Percentiles rank a stretch among this genome's conserved stretches.
phyloP scores from a whole-genome alignment of 805 yeast genomes.

The Cyberlindnera sargentensis region DNA sequence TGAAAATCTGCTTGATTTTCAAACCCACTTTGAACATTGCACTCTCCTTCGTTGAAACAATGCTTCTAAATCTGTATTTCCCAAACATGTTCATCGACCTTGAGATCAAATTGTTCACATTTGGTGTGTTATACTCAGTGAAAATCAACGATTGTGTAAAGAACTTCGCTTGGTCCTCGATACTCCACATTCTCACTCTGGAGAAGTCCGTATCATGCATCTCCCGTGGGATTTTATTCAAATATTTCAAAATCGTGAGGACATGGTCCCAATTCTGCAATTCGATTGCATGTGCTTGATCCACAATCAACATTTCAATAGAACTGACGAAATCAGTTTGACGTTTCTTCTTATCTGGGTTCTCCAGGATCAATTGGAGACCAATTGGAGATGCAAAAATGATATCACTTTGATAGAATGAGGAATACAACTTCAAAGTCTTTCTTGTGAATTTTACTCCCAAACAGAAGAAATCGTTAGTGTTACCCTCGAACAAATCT shows the following conservation, averaged over 20 bases:
- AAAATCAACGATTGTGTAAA: conserved; percentile 77
- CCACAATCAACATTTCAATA: conserved; percentile 74
- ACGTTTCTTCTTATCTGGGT: conserved; percentile 45
- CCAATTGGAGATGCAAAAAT: conserved; percentile 92
- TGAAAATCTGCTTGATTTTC: conserved; percentile 60
- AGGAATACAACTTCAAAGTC: conserved; percentile 74
- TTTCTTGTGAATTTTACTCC: conserved; percentile 92
- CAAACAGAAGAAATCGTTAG: conserved; percentile 83
- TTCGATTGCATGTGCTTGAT: conserved; percentile 78
- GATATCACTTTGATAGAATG: conserved; percentile 79
- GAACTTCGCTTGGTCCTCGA: conserved; percentile 69
- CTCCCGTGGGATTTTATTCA: conserved; percentile 72
- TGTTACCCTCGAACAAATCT: conserved; percentile 76
- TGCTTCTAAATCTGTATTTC: conserved; percentile 46
- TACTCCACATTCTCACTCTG: conserved; percentile 86
- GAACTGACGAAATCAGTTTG: conserved; percentile 83
- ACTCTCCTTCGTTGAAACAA: conserved; percentile 38
- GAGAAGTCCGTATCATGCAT: conserved; percentile 85
- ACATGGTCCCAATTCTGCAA: conserved; percentile 94
- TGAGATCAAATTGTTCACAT: conserved; percentile 55
- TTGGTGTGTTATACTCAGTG: conserved; percentile 75
- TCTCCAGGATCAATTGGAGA: conserved; percentile 68
- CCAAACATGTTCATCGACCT: conserved; percentile 54
- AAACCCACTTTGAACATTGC: conserved; percentile 60
- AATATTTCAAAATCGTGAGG: conserved; percentile 51